A percentile compares a stretch with the other conserved stretches of the same genome.
phyloP scores from a whole-genome alignment of 192 early-diverging fungal genomes.

The Backusella luteola region DNA sequence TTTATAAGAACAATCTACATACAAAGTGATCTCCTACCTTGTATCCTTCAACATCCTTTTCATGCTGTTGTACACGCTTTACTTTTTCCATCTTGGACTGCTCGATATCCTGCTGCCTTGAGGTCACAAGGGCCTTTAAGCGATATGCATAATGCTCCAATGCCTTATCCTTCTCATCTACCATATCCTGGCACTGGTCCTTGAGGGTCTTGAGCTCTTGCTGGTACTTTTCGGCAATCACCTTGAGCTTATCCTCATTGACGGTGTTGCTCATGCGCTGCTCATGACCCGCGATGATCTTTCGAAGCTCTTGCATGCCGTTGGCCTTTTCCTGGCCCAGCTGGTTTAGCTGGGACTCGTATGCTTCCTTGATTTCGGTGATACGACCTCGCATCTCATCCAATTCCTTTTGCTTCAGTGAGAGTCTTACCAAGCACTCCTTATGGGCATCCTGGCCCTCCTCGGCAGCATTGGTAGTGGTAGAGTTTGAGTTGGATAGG shows the following conservation, averaged over 20 bases:
- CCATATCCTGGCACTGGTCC: slow-evolving; percentile 22
- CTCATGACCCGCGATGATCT: background rate
- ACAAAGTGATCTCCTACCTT: background rate
- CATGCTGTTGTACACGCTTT: background rate
- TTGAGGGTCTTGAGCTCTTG: slow-evolving; percentile 12
- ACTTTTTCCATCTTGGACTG: background rate
- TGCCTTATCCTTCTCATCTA: slow-evolving; percentile 22
- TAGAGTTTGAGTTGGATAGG: background rate
- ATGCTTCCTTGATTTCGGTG: slow-evolving; percentile 1
- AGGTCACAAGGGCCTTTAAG: slow-evolving; percentile 8
- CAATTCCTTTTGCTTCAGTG: background rate
- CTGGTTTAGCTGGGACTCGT: slow-evolving; percentile 13
- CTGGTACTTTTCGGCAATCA: slow-evolving; percentile 21
- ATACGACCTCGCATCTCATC: slow-evolving; percentile 7
- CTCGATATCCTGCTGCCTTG: slow-evolving; percentile 24
- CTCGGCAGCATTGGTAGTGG: background rate
- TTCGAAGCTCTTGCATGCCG: slow-evolving; percentile 2
- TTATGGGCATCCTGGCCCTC: background rate
- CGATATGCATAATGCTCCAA: slow-evolving; percentile 30
- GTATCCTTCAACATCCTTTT: background rate
- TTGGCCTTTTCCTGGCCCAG: slow-evolving; percentile 18
- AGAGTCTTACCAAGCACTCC: background rate
- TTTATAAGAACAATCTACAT: background rate
- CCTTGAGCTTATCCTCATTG: background rate
- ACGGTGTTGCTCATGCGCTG: background rate